Percentiles rank a stretch among this genome's conserved stretches.
These are phyloP conservation scores for Zymoseptoria brevis DNA, from an alignment of 2,329 filamentous ascomycete genomes.

Conservation along the genomic window DNA sequence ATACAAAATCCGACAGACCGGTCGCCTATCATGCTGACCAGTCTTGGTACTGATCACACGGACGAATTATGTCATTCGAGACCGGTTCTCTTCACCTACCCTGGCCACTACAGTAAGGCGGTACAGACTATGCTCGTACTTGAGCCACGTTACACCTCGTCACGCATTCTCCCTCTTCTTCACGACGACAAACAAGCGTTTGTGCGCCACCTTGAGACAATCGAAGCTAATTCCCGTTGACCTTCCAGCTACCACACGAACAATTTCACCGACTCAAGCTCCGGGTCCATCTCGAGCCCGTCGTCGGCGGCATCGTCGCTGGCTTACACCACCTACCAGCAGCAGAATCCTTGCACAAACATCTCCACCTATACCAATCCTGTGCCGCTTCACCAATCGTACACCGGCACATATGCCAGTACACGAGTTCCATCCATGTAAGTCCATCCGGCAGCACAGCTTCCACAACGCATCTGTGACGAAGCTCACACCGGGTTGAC, in stretches of 20 bases:
- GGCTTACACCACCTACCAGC: constrained; percentile 32
- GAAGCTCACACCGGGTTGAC: constrained; percentile 22
- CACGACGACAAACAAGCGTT: constrained; percentile 2
- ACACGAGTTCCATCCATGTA: constrained; percentile 38
- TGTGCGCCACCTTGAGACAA: constrained; percentile 9
- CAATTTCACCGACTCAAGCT: constrained; percentile 47
- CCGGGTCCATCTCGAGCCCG: constrained; percentile 47
- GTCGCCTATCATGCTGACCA: constrained; percentile 15
- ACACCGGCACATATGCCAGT: constrained; percentile 31
- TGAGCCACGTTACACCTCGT: constrained; percentile 19
- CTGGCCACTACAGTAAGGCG: constrained; percentile 11
- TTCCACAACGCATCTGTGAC: constrained; percentile 7
- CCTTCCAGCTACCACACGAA: constrained; percentile 42
- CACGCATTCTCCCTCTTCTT: constrained; percentile 7
- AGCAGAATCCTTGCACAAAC: constrained; percentile 31
- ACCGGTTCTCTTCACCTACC: neutral
- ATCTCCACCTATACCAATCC: constrained; percentile 27
- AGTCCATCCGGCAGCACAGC: constrained; percentile 28
- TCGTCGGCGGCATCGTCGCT: constrained; percentile 43
- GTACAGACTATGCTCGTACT: constrained; percentile 13
- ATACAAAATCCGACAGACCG: constrained; percentile 13
- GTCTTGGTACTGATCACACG: constrained; percentile 16
- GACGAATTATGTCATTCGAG: constrained; percentile 15
- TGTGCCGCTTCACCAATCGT: constrained; percentile 32
- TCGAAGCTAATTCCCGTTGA: constrained; percentile 8